Evolutionary conservation across 73 alveolate species (phyloP).

Genomic region (Paramecium biaurelia): DNA sequence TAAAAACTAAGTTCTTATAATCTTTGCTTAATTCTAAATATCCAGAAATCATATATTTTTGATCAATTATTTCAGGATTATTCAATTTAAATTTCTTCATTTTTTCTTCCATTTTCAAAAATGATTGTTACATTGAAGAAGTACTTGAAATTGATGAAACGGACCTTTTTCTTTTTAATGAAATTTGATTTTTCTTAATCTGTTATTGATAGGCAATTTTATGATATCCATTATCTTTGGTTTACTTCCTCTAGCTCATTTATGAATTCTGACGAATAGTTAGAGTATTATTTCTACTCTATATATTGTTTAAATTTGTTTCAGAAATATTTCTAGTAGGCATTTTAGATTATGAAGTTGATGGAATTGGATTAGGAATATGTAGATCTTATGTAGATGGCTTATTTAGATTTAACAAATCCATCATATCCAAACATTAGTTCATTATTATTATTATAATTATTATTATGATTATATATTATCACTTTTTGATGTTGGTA

Average conservation of each 20-base stretch:
- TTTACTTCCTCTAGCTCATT: neutral
- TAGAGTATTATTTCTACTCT: neutral
- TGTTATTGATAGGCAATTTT: neutral
- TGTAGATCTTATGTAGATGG: neutral
- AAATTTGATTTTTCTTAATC: neutral
- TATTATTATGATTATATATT: neutral
- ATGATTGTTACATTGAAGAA: neutral
- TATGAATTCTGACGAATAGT: neutral
- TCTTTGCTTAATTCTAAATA: neutral
- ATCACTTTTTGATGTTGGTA: neutral
- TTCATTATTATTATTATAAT: constrained; percentile 8
- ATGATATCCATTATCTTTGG: neutral
- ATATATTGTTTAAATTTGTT: neutral
- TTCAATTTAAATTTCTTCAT: neutral
- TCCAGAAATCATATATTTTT: constrained; percentile 33
- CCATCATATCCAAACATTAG: neutral
- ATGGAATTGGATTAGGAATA: neutral
- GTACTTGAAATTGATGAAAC: constrained; percentile 11
- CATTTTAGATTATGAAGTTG: neutral
- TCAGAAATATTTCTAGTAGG: neutral
- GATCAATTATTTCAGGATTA: neutral
- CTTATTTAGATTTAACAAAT: neutral
- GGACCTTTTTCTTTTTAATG: neutral
- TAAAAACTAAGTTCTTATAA: neutral
- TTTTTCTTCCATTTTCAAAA: neutral